Evolutionary conservation across 2,329 filamentous ascomycete species (phyloP).

Genomic region (Diaporthe batatas): DNA sequence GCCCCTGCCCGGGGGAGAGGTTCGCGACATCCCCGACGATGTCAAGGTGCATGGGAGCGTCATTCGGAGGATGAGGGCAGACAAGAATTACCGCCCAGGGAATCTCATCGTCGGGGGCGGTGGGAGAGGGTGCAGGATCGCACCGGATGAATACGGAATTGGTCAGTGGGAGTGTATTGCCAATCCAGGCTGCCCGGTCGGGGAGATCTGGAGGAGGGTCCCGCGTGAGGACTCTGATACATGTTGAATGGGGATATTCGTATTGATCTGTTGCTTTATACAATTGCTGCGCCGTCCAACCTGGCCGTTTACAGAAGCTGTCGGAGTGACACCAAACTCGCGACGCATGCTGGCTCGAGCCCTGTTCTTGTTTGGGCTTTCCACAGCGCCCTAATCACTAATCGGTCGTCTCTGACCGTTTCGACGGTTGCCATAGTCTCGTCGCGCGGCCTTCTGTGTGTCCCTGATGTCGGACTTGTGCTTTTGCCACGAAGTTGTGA

Average conservation of each 20-base stretch:
- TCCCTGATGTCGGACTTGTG: neutral
- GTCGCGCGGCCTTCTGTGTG: neutral
- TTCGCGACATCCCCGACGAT: conserved; percentile 79
- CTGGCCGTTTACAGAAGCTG: neutral
- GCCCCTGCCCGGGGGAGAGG: conserved; percentile 83
- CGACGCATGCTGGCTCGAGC: too few species aligned
- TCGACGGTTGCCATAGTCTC: neutral
- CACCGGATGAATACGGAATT: conserved; percentile 73
- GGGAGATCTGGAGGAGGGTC: conserved; percentile 72
- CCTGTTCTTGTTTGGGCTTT: neutral
- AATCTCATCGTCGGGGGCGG: conserved; percentile 86
- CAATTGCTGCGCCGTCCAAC: neutral
- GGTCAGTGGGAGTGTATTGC: conserved; percentile 78
- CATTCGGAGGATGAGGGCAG: conserved; percentile 75
- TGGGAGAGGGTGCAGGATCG: conserved; percentile 74
- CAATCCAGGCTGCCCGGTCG: conserved; percentile 76
- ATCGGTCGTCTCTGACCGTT: neutral
- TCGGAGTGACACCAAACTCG: neutral
- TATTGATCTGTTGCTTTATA: neutral
- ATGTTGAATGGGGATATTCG: neutral
- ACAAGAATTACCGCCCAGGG: conserved; percentile 77
- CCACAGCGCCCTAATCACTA: neutral
- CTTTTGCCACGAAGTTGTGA: neutral
- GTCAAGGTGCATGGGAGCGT: conserved; percentile 81
- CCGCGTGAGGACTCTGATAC: conserved; percentile 45